These are phyloP conservation scores for Arachis hypogaea DNA, from an alignment of 306 rosid species.

Conservation along the genomic window DNA sequence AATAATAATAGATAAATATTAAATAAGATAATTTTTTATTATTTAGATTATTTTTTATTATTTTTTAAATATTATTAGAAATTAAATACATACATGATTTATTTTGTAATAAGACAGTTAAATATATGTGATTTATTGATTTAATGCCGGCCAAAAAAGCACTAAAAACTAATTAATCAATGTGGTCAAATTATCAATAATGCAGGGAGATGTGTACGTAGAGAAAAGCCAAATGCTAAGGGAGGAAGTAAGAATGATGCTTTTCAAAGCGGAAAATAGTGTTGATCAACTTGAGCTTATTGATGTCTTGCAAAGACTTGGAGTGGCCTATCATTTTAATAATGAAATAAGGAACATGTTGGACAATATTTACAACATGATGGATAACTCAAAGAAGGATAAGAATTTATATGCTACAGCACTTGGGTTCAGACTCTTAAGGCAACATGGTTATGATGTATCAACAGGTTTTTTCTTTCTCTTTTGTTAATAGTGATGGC, in stretches of 20 bases:
- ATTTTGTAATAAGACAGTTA: too few species aligned
- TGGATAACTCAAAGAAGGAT: not conserved
- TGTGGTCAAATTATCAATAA: not conserved
- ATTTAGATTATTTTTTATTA: too few species aligned
- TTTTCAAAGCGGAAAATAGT: constrained; percentile 10
- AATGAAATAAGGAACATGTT: constrained; percentile 24
- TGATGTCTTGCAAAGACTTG: constrained; percentile 45
- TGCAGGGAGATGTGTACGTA: constrained; percentile 24
- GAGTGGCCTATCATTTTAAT: constrained; percentile 44
- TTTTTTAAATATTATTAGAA: too few species aligned
- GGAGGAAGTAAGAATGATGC: constrained; percentile 25
- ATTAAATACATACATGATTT: too few species aligned
- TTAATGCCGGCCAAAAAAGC: too few species aligned
- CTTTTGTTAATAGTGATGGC: too few species aligned
- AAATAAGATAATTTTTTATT: too few species aligned
- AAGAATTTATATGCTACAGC: constrained; percentile 26
- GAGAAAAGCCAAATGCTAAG: not conserved
- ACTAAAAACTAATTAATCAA: too few species aligned
- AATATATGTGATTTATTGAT: too few species aligned
- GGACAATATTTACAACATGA: not conserved
- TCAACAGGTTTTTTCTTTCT: not conserved
- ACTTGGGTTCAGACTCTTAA: constrained; percentile 37
- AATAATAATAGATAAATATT: too few species aligned
- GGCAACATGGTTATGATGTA: constrained; percentile 42
- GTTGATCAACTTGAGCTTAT: constrained; percentile 35